phyloP scores from a whole-genome alignment of 164 flowering plant species.

The Saururus chinensis region DNA sequence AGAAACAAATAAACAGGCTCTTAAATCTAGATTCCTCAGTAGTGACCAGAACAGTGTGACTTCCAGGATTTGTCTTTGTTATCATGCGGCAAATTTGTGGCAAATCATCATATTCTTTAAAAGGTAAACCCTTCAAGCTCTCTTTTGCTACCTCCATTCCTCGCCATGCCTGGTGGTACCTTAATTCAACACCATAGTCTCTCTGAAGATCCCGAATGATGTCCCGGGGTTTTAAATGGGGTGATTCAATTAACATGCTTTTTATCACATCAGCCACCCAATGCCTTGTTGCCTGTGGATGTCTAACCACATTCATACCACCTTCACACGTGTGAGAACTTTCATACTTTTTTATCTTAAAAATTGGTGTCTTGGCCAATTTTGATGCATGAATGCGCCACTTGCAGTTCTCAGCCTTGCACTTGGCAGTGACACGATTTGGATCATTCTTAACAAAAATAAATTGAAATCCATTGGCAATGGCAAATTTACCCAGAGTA shows the following conservation, averaged over 20 bases:
- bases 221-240: slow-evolving; percentile 37
- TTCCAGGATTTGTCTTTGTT: slow-evolving; percentile 49
- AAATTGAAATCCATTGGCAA: slow-evolving; percentile 60
- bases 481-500: slow-evolving; percentile 61
- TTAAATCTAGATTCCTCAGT: slow-evolving; percentile 34
- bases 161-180: slow-evolving; percentile 41
- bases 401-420: slow-evolving; percentile 54
- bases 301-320: slow-evolving; percentile 32
- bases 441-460: slow-evolving; percentile 54
- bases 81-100: slow-evolving; percentile 45
- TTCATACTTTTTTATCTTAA: slow-evolving; percentile 47
- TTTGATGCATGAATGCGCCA: slow-evolving; percentile 78
- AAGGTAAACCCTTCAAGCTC: slow-evolving; percentile 39
- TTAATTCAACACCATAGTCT: slow-evolving; percentile 41
- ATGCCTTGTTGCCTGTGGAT: slow-evolving; percentile 31
- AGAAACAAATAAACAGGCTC: slow-evolving; percentile 34
- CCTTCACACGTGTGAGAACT: slow-evolving; percentile 65
- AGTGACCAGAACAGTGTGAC: slow-evolving; percentile 24
- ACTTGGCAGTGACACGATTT: slow-evolving; percentile 54
- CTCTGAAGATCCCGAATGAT: slow-evolving; percentile 30
- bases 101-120: slow-evolving; percentile 36
- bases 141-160: slow-evolving; percentile 37
- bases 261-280: slow-evolving; percentile 43
- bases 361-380: slow-evolving; percentile 39
- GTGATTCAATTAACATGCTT: slow-evolving; percentile 34